phyloP scores from a whole-genome alignment of 2,329 filamentous ascomycete species.

The Microdochium paspali region DNA sequence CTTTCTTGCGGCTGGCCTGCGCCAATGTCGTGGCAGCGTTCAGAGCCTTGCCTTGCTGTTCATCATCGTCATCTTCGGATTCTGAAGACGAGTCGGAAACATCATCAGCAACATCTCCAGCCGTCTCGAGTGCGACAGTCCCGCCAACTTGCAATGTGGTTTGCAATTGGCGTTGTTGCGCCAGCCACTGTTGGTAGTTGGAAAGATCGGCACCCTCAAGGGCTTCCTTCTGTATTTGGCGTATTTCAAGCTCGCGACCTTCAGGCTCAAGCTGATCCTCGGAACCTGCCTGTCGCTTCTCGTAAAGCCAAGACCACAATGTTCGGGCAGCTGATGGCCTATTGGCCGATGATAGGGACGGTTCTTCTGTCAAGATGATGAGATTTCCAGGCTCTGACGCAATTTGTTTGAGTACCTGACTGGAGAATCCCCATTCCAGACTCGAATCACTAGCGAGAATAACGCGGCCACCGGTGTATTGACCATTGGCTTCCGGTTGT shows the following conservation, averaged over 20 bases:
- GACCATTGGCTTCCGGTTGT: conserved; percentile 32
- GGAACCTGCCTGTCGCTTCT: conserved; percentile 38
- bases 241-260: conserved; percentile 51
- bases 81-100: conserved; percentile 78
- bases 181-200: conserved; percentile 86
- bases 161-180: conserved; percentile 78
- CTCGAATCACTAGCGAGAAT: conserved; percentile 87
- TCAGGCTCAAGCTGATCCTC: conserved; percentile 36
- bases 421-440: conserved; percentile 91
- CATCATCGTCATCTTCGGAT: conserved; percentile 80
- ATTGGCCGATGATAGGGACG: conserved; percentile 32
- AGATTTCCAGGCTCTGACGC: conserved; percentile 73
- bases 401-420: conserved; percentile 64
- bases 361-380: conserved; percentile 75
- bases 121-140: conserved; percentile 56
- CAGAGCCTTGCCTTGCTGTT: conserved; percentile 84
- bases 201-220: conserved; percentile 68
- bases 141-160: conserved; percentile 66
- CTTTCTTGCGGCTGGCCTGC: conserved; percentile 76
- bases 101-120: conserved; percentile 70
- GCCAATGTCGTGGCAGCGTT: conserved; percentile 81
- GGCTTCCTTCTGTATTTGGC: conserved; percentile 51
- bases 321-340: conserved; percentile 56
- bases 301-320: conserved; percentile 66
- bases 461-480: conserved; percentile 49